phyloP scores from a whole-genome alignment of 371 early-diverging fungal genomes.

The Actinomortierella ambigua region DNA sequence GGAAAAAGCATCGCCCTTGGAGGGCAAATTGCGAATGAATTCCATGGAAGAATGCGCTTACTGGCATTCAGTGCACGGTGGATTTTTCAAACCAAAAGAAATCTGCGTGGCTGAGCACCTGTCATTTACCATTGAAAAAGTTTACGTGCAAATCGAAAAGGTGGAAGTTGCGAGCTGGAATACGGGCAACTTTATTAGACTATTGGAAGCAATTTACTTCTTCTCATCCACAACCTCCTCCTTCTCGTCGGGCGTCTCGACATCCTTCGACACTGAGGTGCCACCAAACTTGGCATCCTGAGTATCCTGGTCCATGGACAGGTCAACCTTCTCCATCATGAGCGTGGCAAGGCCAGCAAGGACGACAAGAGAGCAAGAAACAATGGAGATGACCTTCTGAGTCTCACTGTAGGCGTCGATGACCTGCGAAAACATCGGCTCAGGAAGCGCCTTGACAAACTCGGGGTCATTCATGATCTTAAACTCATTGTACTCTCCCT shows the following conservation, averaged over 20 bases:
- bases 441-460: not conserved
- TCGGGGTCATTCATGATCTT: conserved; percentile 6
- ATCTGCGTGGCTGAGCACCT: no score
- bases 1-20: no score
- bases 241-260: not conserved
- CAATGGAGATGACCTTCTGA: conserved; percentile 10
- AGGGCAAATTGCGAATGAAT: no score
- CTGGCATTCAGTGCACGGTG: no score
- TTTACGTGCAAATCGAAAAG: no score
- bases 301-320: conserved; percentile 10
- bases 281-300: conserved; percentile 18
- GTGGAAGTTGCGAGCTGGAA: no score
- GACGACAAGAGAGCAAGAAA: conserved; percentile 9
- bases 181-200: no score
- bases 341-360: conserved; percentile 8
- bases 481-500: conserved; percentile 1
- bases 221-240: not conserved
- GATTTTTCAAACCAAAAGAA: no score
- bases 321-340: conserved; percentile 15
- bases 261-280: not conserved
- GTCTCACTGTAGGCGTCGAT: conserved; percentile 10
- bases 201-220: no score
- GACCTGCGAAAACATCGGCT: conserved; percentile 5
- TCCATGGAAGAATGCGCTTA: no score
- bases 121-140: no score